These are phyloP conservation scores for Geotrichum histeridarum DNA, from an alignment of 1,139 yeast genomes.

Conservation along the genomic window DNA sequence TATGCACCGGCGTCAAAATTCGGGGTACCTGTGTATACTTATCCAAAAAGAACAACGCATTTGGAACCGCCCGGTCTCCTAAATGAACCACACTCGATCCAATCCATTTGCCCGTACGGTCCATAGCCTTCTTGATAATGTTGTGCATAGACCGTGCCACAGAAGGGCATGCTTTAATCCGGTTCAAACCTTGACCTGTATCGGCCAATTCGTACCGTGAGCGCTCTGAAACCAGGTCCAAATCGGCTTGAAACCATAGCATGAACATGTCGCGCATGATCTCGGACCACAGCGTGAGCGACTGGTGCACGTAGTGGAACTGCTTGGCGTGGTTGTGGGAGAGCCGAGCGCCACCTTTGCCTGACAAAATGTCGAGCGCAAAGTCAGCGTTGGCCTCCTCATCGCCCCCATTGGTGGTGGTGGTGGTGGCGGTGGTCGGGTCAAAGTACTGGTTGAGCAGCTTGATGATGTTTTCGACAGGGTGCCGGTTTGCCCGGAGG, in stretches of 20 bases:
- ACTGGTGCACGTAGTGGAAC: slow-evolving; percentile 63
- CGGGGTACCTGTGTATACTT: slow-evolving; percentile 72
- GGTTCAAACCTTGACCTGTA: slow-evolving; percentile 72
- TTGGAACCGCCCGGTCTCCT: slow-evolving; percentile 76
- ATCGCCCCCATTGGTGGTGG: slow-evolving; percentile 34
- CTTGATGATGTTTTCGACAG: slow-evolving; percentile 55
- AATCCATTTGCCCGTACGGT: slow-evolving; percentile 60
- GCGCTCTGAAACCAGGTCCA: slow-evolving; percentile 48
- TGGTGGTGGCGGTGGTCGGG: not conserved
- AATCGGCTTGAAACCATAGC: slow-evolving; percentile 68
- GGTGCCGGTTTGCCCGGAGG: slow-evolving; percentile 59
- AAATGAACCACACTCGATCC: slow-evolving; percentile 72
- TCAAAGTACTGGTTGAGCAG: slow-evolving; percentile 48
- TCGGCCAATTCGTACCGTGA: slow-evolving; percentile 54
- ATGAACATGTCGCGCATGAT: slow-evolving; percentile 69
- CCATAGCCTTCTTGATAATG: slow-evolving; percentile 56
- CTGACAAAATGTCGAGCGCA: slow-evolving; percentile 58
- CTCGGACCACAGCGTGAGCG: slow-evolving; percentile 63
- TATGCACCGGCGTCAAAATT: slow-evolving; percentile 62
- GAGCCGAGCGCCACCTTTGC: slow-evolving; percentile 59
- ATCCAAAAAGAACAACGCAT: slow-evolving; percentile 67
- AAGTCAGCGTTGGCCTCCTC: slow-evolving; percentile 34
- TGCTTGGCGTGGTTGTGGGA: slow-evolving; percentile 67
- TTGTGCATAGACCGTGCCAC: slow-evolving; percentile 64
- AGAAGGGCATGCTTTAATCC: slow-evolving; percentile 64